Conservation (phyloP, 2,329 filamentous ascomycete species). For the Conoideocrella luteorostrata region DNA sequence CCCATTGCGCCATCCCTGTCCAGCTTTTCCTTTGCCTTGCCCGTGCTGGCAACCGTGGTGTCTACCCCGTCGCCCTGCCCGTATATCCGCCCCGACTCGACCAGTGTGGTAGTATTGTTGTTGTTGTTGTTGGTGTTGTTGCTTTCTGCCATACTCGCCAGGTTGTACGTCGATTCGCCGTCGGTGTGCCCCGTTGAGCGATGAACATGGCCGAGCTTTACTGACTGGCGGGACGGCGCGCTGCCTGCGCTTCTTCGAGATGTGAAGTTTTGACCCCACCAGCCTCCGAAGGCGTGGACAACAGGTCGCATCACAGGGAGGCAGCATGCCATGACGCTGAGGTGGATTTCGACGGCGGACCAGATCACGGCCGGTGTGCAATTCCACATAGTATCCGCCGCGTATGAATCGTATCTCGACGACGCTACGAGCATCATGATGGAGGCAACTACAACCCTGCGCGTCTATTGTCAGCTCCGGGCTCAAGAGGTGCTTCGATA, state of each 20-base stretch:
- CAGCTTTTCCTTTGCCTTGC: not conserved
- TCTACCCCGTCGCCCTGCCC: not conserved
- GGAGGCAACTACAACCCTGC: not conserved
- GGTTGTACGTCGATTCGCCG: not conserved
- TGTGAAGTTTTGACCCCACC: conserved; percentile 7
- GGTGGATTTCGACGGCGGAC: conserved; percentile 5
- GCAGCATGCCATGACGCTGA: conserved; percentile 5
- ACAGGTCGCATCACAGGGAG: conserved; percentile 8
- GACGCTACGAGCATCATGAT: conserved; percentile 1
- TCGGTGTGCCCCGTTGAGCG: not conserved
- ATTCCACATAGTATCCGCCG: conserved; percentile 1
- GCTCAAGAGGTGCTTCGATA: no score
- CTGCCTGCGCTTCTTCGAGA: conserved; percentile 3
- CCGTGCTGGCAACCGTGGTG: not conserved
- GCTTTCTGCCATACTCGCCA: not conserved
- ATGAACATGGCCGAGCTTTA: not conserved
- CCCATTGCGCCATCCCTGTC: not conserved
- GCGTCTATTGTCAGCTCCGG: no score
- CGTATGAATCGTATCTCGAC: not conserved
- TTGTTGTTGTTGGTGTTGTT: no score
- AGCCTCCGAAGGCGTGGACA: conserved; percentile 5
- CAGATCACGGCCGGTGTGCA: not conserved
- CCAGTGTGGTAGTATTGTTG: not conserved
- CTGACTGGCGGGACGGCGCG: not conserved
- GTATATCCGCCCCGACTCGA: not conserved